These are phyloP conservation scores for Aspergillus sp. DNA, from an alignment of 2,329 filamentous ascomycete species.

Conservation along the genomic window DNA sequence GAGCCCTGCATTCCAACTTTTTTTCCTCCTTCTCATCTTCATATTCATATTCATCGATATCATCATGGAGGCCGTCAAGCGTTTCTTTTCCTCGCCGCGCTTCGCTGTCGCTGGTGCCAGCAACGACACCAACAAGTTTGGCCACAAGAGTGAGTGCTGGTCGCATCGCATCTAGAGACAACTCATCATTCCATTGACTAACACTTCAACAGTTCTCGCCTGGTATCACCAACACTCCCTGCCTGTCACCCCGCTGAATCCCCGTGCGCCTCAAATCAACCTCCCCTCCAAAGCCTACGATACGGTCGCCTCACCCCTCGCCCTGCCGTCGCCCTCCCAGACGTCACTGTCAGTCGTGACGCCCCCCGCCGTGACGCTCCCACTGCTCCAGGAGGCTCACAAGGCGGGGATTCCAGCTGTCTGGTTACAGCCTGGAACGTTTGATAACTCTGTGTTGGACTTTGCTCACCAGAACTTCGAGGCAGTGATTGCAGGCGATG, in stretches of 20 bases:
- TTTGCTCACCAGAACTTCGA: conserved; percentile 67
- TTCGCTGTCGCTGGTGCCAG: conserved; percentile 91
- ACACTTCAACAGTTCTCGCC: conserved; percentile 62
- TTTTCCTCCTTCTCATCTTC: background rate
- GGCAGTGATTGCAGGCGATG: conserved; percentile 62
- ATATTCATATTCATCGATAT: conserved; percentile 6
- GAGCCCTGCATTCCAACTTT: background rate
- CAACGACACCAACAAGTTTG: conserved; percentile 78
- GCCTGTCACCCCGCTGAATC: conserved; percentile 79
- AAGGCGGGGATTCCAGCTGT: conserved; percentile 67
- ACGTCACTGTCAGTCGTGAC: conserved; percentile 85
- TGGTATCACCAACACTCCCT: conserved; percentile 81
- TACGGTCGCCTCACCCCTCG: conserved; percentile 61
- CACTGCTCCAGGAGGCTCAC: conserved; percentile 73
- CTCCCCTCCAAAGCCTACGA: conserved; percentile 56
- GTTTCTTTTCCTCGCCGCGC: conserved; percentile 73
- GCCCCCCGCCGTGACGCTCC: conserved; percentile 69
- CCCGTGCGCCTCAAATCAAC: conserved; percentile 60
- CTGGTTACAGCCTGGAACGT: conserved; percentile 89
- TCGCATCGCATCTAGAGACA: background rate
- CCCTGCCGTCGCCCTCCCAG: conserved; percentile 60
- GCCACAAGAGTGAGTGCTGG: conserved; percentile 67
- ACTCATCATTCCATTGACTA: conserved; percentile 3
- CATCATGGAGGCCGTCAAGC: conserved; percentile 53
- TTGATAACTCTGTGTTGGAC: conserved; percentile 67